Conservation (phyloP, 495 filamentous ascomycete genomes). For the Amorphotheca resinae region DNA sequence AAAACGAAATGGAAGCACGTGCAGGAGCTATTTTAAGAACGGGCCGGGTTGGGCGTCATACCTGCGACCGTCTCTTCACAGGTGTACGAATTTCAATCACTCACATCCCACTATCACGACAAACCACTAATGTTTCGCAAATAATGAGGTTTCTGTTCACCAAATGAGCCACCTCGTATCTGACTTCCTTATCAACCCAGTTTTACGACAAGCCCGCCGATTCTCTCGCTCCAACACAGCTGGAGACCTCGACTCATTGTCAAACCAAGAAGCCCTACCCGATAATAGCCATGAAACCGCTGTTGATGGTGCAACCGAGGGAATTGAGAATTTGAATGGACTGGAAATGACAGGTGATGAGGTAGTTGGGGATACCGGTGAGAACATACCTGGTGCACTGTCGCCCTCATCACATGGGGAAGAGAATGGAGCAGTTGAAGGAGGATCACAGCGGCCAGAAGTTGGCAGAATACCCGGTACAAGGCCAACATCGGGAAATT, state of each 20-base stretch:
- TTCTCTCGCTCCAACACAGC: conserved; percentile 35
- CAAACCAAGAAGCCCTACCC: background rate
- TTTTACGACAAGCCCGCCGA: conserved; percentile 61
- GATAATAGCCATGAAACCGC: conserved; percentile 15
- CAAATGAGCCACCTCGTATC: conserved; percentile 64
- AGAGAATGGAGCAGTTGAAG: conserved; percentile 11
- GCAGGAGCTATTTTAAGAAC: too few relatives aligned
- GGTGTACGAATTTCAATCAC: too few relatives aligned
- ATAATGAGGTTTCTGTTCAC: conserved; percentile 14
- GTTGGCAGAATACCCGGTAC: conserved; percentile 6
- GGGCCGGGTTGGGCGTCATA: background rate
- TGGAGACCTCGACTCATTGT: background rate
- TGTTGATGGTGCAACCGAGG: conserved; percentile 14
- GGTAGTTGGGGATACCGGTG: background rate
- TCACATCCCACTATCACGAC: too few relatives aligned
- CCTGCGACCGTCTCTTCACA: background rate
- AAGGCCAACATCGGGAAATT: conserved; percentile 3
- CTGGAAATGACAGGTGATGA: background rate
- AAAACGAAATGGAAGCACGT: background rate
- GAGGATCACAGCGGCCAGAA: background rate
- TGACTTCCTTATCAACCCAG: conserved; percentile 65
- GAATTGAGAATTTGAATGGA: conserved; percentile 5
- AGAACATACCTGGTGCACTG: conserved; percentile 5
- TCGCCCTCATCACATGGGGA: conserved; percentile 20
- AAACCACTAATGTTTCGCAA: background rate